phyloP scores from a whole-genome alignment of 352 stramenopile species.

The Thraustochytrium striatum region DNA sequence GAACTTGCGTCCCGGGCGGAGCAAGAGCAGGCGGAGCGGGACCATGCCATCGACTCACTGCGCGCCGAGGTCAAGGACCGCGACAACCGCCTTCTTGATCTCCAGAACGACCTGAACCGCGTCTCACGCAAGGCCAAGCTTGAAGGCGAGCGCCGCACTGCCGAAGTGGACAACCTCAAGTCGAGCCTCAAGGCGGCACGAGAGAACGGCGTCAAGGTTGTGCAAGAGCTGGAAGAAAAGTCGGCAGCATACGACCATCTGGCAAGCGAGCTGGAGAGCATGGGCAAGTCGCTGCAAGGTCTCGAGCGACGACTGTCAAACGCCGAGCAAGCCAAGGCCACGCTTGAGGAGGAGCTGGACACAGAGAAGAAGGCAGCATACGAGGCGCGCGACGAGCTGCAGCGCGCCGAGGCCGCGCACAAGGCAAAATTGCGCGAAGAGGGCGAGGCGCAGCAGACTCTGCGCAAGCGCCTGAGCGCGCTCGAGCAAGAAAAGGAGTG shows the following conservation, averaged over 20 bases:
- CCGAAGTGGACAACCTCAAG: not conserved
- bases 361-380: not conserved
- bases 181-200: conserved; percentile 7
- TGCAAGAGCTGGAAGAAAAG: conserved; percentile 41
- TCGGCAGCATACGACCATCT: conserved; percentile 15
- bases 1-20: not conserved
- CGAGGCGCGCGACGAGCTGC: not conserved
- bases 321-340: not conserved
- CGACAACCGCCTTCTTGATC: conserved; percentile 23
- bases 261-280: conserved; percentile 1
- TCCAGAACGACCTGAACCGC: conserved; percentile 2
- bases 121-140: not conserved
- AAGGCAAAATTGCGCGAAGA: not conserved
- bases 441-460: not conserved
- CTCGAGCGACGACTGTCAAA: conserved; percentile 4
- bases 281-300: conserved; percentile 16
- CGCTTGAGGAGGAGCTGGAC: conserved; percentile 9
- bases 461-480: not conserved
- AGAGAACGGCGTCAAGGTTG: conserved; percentile 35
- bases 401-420: not conserved
- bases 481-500: conserved; percentile 26
- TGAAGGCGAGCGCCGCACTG: conserved; percentile 2
- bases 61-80: conserved; percentile 14
- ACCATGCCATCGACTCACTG: not conserved
- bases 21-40: not conserved